A percentile compares a stretch with the other conserved stretches of the same genome.
These are phyloP conservation scores for Strobilomyces confusus DNA, from an alignment of 768 basidiomycete species.

Conservation along the genomic window DNA sequence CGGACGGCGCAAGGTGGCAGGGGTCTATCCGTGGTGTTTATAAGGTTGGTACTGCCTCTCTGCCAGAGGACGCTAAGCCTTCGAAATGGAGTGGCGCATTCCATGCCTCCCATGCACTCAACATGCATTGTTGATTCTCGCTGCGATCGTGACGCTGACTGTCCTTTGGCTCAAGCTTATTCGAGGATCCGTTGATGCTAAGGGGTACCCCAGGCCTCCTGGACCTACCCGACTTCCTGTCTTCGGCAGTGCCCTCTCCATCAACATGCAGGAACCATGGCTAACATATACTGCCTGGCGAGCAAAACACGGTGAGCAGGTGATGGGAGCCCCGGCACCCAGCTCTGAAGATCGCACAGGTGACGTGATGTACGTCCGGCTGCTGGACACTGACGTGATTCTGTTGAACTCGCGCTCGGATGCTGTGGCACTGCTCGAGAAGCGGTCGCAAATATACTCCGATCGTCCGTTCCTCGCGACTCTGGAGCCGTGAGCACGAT, in stretches of 20 bases:
- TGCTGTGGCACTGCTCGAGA: not conserved
- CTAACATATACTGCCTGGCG: not conserved
- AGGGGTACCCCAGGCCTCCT: not conserved
- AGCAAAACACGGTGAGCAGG: not conserved
- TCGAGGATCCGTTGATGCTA: not conserved
- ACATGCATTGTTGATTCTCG: not conserved
- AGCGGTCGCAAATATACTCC: not conserved
- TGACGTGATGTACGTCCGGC: conserved; percentile 3
- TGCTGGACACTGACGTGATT: conserved; percentile 1
- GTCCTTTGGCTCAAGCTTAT: not conserved
- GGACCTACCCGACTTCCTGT: not conserved
- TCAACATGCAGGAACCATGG: not conserved
- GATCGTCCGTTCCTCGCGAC: not conserved
- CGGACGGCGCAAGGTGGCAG: too few relatives aligned
- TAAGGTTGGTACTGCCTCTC: too few relatives aligned
- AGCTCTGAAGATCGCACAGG: not conserved
- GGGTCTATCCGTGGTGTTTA: too few relatives aligned
- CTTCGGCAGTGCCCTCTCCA: not conserved
- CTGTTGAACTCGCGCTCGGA: not conserved
- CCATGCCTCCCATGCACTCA: not conserved
- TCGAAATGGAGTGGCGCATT: not conserved
- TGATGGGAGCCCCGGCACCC: not conserved
- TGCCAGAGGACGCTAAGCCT: too few relatives aligned
- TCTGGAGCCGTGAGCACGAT: not conserved
- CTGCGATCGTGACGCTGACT: not conserved